Evolutionary conservation across 129 eudicot species (phyloP), one percentile per base, ranked within the genome.

Genomic region (Saposhnikovia divaricata): DNA sequence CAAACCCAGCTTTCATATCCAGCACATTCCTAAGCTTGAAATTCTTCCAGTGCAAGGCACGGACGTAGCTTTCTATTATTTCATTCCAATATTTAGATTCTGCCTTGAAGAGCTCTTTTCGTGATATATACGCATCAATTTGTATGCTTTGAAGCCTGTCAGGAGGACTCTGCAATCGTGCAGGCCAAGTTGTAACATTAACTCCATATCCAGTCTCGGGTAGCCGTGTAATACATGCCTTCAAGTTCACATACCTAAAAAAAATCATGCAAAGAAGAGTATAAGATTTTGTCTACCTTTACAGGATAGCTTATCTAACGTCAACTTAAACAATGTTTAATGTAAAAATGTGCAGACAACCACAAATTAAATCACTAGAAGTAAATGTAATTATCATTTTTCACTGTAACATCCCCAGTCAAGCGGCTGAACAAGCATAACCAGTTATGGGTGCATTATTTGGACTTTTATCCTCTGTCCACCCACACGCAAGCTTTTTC

Each of bases 1-100:
- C 99, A 79, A 89, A 95, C 75, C 97, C 97, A 38, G 99, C 99
- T 90, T 91, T 92, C 99, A 95, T 95, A 84, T 95, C 99, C 85
- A 95, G 79, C 77, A 95, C 97, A 75, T 95, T 95, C 82, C 99
- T 85, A 72, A 90, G 85, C 77, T 89, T 90, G 84, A 48, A 86
- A 28, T 79, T 83, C 73, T 85, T 87, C 97, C 97, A 90, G 48
- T 81, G 94, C 46, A 88, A 78, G 82, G 77, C 96, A 73, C 96
- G 94, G 31, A 95, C 90, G 40, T 89, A 95, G 82, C 92, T 78
- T 2, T 84, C 91, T 66, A 95, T 86, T 77, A 95, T 95, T 84
- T 95, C 96, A 66, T 90, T 88, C 99, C 99, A 95, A 81, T 90
- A 95, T 85, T 82, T 95, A 23, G 89, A 86, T 87, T 95, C 97